Base-by-base conservation (phyloP, 306 rosid genomes). In the Cicer chorassanicum region DNA sequence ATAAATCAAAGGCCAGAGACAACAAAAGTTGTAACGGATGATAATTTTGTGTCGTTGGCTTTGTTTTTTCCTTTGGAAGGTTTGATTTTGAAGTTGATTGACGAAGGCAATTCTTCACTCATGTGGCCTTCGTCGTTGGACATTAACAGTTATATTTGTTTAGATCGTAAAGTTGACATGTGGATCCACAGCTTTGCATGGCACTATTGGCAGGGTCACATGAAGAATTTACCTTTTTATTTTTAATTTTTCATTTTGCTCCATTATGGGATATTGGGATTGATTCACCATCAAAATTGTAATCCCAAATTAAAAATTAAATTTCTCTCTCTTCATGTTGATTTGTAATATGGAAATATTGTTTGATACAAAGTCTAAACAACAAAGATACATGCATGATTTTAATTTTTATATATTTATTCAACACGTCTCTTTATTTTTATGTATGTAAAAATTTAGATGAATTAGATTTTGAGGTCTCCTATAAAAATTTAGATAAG, bases 1-100 rank as follows among this genome's bases (percentile, higher is more conserved):
- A 45, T 75, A 77, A 76, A 83, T 79, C 67, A 63, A 29, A 76
- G 69, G 65, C 74, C 53, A 66, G 44, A 68, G 49, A 68, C 34
- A 80, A 68, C 59, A 75, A 39, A 60, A 77, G 68, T 46, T 55
- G 40, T 4, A 19, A 21, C 9, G 45, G 5, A 66, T 59, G 81
- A 74, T 40, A 38, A 38, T 57, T 57, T 57, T 74, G 56, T 74
- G 59, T 67, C 36, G 74, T 74, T 19, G 72, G 46, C 9, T 73
- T 74, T 59, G 73, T 42, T 6, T 66, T 61, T 19, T 3, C 24
- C 45, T 53, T 24, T 12, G 45, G 34, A 61, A 61, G 45, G 54
- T 49, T 15, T 64, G 63, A 18, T 69, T 45, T 36, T 64, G 9
- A 5, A 53, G 55, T 48, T 65, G 60, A 65, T 67, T 10, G 78